Conservation (phyloP, 441 rosid species). For the Populus hybrid region DNA sequence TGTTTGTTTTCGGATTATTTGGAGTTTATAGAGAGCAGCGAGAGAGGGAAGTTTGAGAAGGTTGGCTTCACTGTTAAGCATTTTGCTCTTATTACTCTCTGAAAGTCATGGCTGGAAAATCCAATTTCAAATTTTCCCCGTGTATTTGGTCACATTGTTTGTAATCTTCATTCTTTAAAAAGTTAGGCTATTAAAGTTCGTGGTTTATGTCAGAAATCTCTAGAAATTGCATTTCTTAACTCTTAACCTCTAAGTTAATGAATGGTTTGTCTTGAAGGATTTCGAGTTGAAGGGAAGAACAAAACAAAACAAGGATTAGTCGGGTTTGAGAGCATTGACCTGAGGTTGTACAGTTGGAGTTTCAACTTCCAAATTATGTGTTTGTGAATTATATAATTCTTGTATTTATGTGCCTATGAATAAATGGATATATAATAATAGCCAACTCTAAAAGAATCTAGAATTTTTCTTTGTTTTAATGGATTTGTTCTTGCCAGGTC, state of each 20-base stretch:
- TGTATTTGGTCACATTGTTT: neutral
- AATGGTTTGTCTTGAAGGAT: neutral
- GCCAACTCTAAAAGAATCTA: neutral
- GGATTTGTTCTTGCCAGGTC: neutral
- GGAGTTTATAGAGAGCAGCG: constrained; percentile 47
- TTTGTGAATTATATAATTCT: neutral
- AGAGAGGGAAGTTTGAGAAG: constrained; percentile 49
- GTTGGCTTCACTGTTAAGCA: constrained; percentile 50
- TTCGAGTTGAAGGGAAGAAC: neutral
- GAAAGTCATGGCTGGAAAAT: neutral
- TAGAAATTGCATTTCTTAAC: neutral
- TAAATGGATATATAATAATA: constrained; percentile 6
- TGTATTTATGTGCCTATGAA: neutral
- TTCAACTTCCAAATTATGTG: constrained; percentile 16
- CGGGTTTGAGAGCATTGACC: constrained; percentile 7
- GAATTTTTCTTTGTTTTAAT: neutral
- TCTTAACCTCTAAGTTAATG: neutral
- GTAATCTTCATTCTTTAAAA: neutral
- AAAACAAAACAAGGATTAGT: neutral
- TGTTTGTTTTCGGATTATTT: constrained; percentile 43
- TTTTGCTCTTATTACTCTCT: constrained; percentile 37
- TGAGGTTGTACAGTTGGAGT: constrained; percentile 14
- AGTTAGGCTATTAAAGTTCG: neutral
- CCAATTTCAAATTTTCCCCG: neutral
- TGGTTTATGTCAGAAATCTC: neutral